phyloP scores from a whole-genome alignment of 768 basidiomycete genomes.

The Calocera viscosa region DNA sequence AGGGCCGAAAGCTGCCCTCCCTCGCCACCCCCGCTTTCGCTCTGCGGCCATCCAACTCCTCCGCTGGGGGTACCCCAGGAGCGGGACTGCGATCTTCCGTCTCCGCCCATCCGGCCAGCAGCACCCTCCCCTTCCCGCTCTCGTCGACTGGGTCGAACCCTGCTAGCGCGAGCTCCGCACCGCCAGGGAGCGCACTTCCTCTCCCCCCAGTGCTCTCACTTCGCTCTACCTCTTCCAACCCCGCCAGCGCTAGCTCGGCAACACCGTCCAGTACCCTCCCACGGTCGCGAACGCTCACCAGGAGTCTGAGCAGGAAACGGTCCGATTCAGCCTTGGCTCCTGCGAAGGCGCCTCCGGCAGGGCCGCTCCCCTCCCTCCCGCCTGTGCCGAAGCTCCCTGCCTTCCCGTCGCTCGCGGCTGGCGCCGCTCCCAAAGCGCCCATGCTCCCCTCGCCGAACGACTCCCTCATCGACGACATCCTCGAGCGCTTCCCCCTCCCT shows the following conservation, averaged over 20 bases:
- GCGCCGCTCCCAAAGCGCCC: background rate
- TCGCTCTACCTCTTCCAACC: background rate
- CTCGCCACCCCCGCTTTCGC: background rate
- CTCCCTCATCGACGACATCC: background rate
- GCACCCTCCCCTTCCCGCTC: background rate
- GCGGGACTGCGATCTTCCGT: background rate
- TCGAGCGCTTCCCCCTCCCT: constrained; percentile 1
- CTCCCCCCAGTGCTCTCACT: background rate
- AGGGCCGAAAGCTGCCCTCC: background rate
- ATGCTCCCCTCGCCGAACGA: background rate
- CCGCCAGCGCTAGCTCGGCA: background rate
- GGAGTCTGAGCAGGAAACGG: background rate
- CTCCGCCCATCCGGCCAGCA: background rate
- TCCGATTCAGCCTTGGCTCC: background rate
- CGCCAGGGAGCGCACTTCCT: background rate
- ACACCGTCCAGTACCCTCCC: background rate
- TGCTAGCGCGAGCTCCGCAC: background rate
- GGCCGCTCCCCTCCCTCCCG: background rate
- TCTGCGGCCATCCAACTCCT: background rate
- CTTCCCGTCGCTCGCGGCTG: background rate
- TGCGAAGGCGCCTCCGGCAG: background rate
- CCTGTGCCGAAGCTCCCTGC: background rate
- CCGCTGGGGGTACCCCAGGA: no score
- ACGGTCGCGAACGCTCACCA: background rate
- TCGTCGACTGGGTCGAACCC: no score